Conservation (phyloP, 192 early-diverging fungal species). For the Backusella tarrabulga region DNA sequence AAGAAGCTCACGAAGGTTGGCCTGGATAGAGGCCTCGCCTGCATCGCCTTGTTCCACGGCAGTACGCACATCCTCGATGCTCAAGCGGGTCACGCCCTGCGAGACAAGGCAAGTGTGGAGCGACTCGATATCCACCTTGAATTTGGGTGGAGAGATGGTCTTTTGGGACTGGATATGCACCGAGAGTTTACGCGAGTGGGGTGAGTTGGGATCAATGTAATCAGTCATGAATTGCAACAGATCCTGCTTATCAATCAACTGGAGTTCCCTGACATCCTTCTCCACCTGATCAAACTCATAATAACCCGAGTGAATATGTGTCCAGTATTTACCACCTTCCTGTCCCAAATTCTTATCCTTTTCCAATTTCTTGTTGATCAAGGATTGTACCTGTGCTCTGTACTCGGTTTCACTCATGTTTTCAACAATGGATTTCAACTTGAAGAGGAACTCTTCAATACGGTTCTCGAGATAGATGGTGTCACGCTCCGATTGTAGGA, state of each 20-base stretch:
- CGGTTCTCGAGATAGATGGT: constrained; percentile 77
- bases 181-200: constrained; percentile 55
- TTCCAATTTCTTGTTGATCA: constrained; percentile 70
- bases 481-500: constrained; percentile 84
- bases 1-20: constrained; percentile 21
- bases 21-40: constrained; percentile 23
- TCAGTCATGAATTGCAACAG: constrained; percentile 59
- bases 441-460: constrained; percentile 75
- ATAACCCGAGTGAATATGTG: constrained; percentile 69
- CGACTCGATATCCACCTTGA: constrained; percentile 36
- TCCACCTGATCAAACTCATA: constrained; percentile 81
- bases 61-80: constrained; percentile 24
- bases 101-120: constrained; percentile 30
- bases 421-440: constrained; percentile 44
- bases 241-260: constrained; percentile 38
- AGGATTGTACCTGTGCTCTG: constrained; percentile 67
- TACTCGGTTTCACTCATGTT: constrained; percentile 73
- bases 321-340: constrained; percentile 74
- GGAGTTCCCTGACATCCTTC: constrained; percentile 58
- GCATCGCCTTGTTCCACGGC: constrained; percentile 23
- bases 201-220: constrained; percentile 53
- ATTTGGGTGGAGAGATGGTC: constrained; percentile 3
- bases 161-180: constrained; percentile 62
- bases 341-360: constrained; percentile 84
- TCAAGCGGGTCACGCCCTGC: constrained; percentile 17